phyloP scores from a whole-genome alignment of 106 monocot species.

The Agapanthus africanus region DNA sequence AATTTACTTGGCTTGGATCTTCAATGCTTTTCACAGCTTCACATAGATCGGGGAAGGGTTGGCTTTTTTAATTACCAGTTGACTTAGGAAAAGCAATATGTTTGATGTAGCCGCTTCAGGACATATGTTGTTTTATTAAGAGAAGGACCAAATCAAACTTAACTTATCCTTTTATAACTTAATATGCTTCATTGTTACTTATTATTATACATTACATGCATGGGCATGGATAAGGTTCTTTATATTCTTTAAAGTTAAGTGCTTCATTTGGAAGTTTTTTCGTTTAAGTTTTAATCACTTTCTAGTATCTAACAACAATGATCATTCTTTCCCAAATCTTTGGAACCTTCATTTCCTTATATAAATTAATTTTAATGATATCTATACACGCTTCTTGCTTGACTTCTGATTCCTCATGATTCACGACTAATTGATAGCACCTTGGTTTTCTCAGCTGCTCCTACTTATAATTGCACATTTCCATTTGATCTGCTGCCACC shows the following conservation, averaged over 20 bases:
- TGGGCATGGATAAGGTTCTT: too few species aligned
- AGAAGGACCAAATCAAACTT: too few species aligned
- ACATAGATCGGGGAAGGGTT: background rate
- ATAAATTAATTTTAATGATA: background rate
- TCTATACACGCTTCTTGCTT: background rate
- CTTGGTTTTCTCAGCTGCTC: too few species aligned
- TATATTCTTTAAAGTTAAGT: too few species aligned
- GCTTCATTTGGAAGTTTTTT: background rate
- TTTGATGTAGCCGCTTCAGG: too few species aligned
- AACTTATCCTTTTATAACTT: background rate
- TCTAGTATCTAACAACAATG: background rate
- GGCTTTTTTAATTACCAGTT: background rate
- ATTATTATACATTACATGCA: too few species aligned
- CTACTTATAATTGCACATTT: too few species aligned
- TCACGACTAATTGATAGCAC: background rate
- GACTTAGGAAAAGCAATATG: too few species aligned
- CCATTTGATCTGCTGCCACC: too few species aligned
- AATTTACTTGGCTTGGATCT: too few species aligned
- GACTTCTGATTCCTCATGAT: background rate
- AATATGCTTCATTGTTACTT: background rate
- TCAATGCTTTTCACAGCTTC: too few species aligned
- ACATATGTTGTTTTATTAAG: too few species aligned
- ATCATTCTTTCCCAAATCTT: background rate
- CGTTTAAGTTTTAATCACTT: background rate
- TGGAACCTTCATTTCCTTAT: background rate